A percentile compares a stretch with the other conserved stretches of the same genome.
Conservation (phyloP, 768 basidiomycete species). For the Termitomyces sp. region DNA sequence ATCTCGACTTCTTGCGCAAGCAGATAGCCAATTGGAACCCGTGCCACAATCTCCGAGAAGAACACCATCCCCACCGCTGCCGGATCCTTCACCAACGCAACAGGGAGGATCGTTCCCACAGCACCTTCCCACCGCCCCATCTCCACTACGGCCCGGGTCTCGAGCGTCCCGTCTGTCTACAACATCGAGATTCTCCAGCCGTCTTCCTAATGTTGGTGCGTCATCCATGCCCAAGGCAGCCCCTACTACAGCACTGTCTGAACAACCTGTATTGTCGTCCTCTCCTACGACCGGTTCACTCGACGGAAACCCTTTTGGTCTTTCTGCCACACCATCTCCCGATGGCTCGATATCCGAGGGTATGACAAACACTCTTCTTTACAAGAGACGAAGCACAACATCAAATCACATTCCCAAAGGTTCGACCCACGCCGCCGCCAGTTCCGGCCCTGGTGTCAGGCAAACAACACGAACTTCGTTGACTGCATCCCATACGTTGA, state of each 20-base stretch:
- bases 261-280: conserved; percentile 37
- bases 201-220: conserved; percentile 46
- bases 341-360: conserved; percentile 60
- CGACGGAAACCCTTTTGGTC: conserved; percentile 33
- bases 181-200: conserved; percentile 64
- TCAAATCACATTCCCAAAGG: conserved; percentile 53
- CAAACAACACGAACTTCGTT: conserved; percentile 23
- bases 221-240: conserved; percentile 50
- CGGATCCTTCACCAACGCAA: conserved; percentile 30
- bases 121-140: conserved; percentile 31
- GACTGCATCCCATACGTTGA: conserved; percentile 46
- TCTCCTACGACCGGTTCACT: conserved; percentile 38
- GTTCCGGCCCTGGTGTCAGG: conserved; percentile 22
- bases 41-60: conserved; percentile 21
- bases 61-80: conserved; percentile 28
- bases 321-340: conserved; percentile 47
- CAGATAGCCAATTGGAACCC: conserved; percentile 32
- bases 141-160: conserved; percentile 67
- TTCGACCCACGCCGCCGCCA: conserved; percentile 36
- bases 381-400: conserved; percentile 47
- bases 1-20: conserved; percentile 75
- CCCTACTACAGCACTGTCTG: conserved; percentile 63
- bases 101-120: conserved; percentile 29
- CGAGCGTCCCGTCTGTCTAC: conserved; percentile 65
- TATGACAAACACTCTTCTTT: conserved; percentile 36